Evolutionary conservation across 1,284 basidiomycete genomes (phyloP), one percentile per base, ranked within the genome.

Genomic region (Clitocybe nebularis): DNA sequence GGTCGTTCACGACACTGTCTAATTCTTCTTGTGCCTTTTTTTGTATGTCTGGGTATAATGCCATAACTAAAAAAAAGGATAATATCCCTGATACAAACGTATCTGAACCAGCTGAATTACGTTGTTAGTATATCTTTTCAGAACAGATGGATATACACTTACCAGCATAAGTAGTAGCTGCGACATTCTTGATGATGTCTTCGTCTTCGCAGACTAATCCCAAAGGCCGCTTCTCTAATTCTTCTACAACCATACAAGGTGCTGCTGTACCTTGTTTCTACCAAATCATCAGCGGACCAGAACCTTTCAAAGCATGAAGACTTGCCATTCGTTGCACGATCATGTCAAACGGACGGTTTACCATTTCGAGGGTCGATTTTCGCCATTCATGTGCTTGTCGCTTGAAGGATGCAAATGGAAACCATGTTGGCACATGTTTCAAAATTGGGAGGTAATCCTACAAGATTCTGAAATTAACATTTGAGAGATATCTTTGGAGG

Each of bases 91-190:
- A 63, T 11, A 66, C 63, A 9, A 57, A 56, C 0, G 63, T 60
- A 49, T 69, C 67, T 16, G 58, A 51, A 8, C 60, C 63, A 7
- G 59, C 63, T 61, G n/a, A 8, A 22, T 19, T 29, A 13, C 21
- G 16, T 44, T n/a, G 10, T 26, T 25, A 32, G 32, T 33, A 14
- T 23, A 34, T 24, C 14, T 14, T 11, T 25, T 19, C 19, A 14
- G 16, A 13, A 6, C 22, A 20, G 6, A 13, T 36, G 25, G 5
- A 16, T 32, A 30, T 8, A 22, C 17, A 47, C 52, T 30, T 50
- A 68, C 67, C 69, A 51, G 65, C 65, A 48, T 66, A 73, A 23
- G 60, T 59, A 25, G 69, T 71, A 2, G 64, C 68, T n/a, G 70
- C 66, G 5, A 68, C 63, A 34, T 71, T 69, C 46, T 63, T 69